These are phyloP conservation scores for Yamadazyma conglobata DNA, from an alignment of 1,139 yeast species.

Conservation along the genomic window DNA sequence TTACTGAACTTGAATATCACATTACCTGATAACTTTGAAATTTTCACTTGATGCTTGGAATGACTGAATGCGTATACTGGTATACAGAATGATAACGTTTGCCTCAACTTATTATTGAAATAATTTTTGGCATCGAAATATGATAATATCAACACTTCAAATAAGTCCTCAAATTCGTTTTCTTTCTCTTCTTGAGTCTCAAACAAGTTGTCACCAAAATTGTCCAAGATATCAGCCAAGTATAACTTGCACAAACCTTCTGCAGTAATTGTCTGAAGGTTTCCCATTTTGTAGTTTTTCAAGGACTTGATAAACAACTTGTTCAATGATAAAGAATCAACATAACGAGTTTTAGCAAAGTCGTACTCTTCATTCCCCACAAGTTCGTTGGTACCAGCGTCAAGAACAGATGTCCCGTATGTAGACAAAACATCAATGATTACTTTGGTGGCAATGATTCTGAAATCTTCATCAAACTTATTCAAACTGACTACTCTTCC, in stretches of 20 bases:
- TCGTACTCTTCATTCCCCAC: conserved; percentile 9
- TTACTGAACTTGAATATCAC: conserved; percentile 51
- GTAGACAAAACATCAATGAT: conserved; percentile 76
- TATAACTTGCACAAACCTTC: conserved; percentile 84
- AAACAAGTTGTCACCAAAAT: conserved; percentile 13
- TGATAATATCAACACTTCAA: conserved; percentile 67
- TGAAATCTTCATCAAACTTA: conserved; percentile 49
- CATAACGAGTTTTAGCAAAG: conserved; percentile 38
- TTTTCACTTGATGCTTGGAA: conserved; percentile 63
- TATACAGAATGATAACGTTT: conserved; percentile 80
- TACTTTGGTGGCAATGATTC: conserved; percentile 61
- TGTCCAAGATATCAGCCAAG: conserved; percentile 64
- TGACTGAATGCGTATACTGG: conserved; percentile 90
- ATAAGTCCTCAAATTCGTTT: conserved; percentile 34
- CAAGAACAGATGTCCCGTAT: conserved; percentile 69
- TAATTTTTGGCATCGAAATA: conserved; percentile 71
- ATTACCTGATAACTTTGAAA: conserved; percentile 66
- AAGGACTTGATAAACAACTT: conserved; percentile 68
- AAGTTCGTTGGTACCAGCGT: conserved; percentile 23
- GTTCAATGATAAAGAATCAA: conserved; percentile 59
- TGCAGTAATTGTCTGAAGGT: conserved; percentile 76
- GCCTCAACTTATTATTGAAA: conserved; percentile 66
- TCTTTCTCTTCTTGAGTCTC: conserved; percentile 15
- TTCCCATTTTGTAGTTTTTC: conserved; percentile 54
- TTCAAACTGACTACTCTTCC: conserved; percentile 59